Conservation (phyloP, 495 filamentous ascomycete species). For the Penicillium coprophilum region DNA sequence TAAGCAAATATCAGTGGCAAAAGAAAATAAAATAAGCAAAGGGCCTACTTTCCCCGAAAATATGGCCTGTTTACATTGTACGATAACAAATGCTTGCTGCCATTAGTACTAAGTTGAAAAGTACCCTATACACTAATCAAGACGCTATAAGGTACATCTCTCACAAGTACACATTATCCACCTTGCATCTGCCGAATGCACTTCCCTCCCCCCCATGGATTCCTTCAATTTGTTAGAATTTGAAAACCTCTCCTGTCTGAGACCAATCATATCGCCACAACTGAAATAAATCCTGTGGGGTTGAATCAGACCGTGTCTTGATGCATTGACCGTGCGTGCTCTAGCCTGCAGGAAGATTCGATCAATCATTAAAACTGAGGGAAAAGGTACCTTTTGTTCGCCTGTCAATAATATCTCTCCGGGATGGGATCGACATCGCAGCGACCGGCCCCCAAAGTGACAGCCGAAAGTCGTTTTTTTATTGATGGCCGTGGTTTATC, state of each 20-base stretch:
- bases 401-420: conserved; percentile 26
- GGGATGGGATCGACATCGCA: conserved; percentile 37
- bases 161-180: conserved; percentile 11
- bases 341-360: conserved; percentile 21
- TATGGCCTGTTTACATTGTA: conserved; percentile 3
- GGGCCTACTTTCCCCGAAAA: background rate
- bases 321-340: conserved; percentile 36
- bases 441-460: conserved; percentile 29
- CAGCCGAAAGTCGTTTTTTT: conserved; percentile 22
- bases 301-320: conserved; percentile 27
- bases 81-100: background rate
- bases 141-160: background rate
- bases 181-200: conserved; percentile 27
- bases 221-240: conserved; percentile 11
- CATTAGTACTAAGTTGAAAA: conserved; percentile 1
- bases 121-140: background rate
- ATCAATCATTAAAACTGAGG: conserved; percentile 18
- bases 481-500: conserved; percentile 2
- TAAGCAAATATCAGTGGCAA: too few relatives aligned
- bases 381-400: conserved; percentile 8
- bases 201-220: conserved; percentile 15
- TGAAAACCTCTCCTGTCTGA: conserved; percentile 10
- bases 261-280: conserved; percentile 22
- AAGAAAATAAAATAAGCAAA: background rate
- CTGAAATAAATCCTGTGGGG: conserved; percentile 19